Evolutionary conservation across 345 rosid genomes (phyloP).

Genomic region (Eucalyptus guilfoylei): DNA sequence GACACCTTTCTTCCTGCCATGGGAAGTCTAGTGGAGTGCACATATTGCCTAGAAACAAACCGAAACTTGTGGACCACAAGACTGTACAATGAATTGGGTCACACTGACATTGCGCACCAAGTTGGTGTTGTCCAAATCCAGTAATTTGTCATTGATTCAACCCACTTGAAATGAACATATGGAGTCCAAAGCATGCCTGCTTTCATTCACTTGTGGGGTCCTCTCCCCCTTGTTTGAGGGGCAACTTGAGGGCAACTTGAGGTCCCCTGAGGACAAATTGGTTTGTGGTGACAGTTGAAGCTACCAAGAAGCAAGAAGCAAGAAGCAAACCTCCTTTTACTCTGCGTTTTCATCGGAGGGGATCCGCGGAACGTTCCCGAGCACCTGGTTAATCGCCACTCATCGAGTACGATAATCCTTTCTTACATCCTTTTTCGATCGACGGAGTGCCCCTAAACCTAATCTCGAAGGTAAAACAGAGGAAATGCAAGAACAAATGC

Average conservation of each 20-base stretch:
- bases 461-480: neutral
- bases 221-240: neutral
- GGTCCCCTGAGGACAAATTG: neutral
- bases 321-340: neutral
- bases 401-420: neutral
- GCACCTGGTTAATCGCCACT: neutral
- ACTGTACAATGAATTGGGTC: neutral
- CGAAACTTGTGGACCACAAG: neutral
- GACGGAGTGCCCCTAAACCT: neutral
- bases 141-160: neutral
- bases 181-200: neutral
- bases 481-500: neutral
- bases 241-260: neutral
- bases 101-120: neutral
- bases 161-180: neutral
- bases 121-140: neutral
- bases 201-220: neutral
- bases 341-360: neutral
- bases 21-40: neutral
- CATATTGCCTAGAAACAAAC: neutral
- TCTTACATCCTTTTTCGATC: neutral
- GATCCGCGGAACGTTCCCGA: neutral
- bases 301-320: neutral
- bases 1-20: neutral
- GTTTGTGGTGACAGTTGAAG: neutral